Evolutionary conservation across 805 yeast genomes (phyloP).

Genomic region (Candida dajiaensis): DNA sequence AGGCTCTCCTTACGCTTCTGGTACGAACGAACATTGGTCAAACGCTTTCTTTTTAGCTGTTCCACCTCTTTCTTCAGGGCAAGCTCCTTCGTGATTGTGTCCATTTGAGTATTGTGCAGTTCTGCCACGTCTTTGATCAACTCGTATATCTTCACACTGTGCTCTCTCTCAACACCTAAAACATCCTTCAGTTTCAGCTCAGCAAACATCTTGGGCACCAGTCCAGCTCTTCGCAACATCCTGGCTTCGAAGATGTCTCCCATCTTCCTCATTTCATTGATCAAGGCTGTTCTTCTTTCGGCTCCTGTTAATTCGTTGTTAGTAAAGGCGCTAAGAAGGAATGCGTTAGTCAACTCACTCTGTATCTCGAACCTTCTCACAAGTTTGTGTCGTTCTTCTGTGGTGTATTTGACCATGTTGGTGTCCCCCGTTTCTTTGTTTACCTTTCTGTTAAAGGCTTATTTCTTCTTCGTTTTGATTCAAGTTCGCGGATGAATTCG

Average conservation of each 20-base stretch:
- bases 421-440: neutral
- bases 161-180: slow-evolving; percentile 22
- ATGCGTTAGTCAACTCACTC: no score
- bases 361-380: slow-evolving; percentile 19
- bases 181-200: slow-evolving; percentile 19
- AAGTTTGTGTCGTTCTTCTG: slow-evolving; percentile 10
- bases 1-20: slow-evolving; percentile 19
- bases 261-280: slow-evolving; percentile 12
- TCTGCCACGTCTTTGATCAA: slow-evolving; percentile 17
- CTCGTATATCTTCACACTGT: slow-evolving; percentile 20
- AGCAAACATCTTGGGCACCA: slow-evolving; percentile 23
- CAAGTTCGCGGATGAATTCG: neutral
- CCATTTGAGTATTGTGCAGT: slow-evolving; percentile 3
- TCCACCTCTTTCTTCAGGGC: slow-evolving; percentile 6
- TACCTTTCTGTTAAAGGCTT: neutral
- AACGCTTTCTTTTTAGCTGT: slow-evolving; percentile 10
- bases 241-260: slow-evolving; percentile 17
- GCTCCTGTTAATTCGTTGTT: slow-evolving; percentile 7
- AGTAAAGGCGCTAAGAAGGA: neutral
- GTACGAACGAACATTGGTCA: slow-evolving; percentile 7
- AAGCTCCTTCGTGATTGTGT: slow-evolving; percentile 3
- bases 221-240: slow-evolving; percentile 13
- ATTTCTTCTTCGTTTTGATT: no score
- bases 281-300: slow-evolving; percentile 13
- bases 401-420: slow-evolving; percentile 12